phyloP scores from a whole-genome alignment of 1,139 yeast genomes.

The Geotrichum fermentans region DNA sequence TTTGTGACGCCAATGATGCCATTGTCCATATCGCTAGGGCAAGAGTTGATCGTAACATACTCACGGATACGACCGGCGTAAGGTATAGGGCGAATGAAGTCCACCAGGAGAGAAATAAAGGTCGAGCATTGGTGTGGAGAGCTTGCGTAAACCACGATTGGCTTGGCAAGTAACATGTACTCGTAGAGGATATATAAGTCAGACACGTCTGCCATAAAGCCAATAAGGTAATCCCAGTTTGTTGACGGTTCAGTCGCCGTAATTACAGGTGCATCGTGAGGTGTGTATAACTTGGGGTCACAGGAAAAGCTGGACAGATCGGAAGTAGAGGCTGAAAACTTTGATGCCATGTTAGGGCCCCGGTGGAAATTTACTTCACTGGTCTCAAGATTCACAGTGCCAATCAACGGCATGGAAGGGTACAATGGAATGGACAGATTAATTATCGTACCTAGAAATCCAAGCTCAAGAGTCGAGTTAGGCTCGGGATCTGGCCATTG shows the following conservation, averaged over 20 bases:
- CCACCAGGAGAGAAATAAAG: constrained; percentile 28
- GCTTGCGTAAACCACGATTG: constrained; percentile 29
- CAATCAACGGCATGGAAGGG: constrained; percentile 23
- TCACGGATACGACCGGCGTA: constrained; percentile 27
- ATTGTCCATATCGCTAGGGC: constrained; percentile 17
- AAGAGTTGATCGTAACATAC: constrained; percentile 31
- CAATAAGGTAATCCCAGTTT: constrained; percentile 26
- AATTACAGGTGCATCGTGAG: constrained; percentile 17
- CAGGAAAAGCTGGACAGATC: constrained; percentile 6
- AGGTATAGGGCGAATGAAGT: constrained; percentile 29
- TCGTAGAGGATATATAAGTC: constrained; percentile 32
- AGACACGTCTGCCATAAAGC: constrained; percentile 22
- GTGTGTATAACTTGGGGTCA: constrained; percentile 7
- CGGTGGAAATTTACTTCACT: constrained; percentile 14
- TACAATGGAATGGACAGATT: constrained; percentile 20
- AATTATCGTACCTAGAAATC: constrained; percentile 30
- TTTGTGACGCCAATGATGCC: constrained; percentile 32
- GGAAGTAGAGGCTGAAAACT: constrained; percentile 10
- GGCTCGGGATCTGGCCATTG: constrained; percentile 31
- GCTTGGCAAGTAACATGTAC: constrained; percentile 26
- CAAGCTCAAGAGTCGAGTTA: constrained; percentile 26
- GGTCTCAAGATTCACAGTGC: constrained; percentile 18
- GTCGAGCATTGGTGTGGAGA: constrained; percentile 30
- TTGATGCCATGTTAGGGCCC: background rate
- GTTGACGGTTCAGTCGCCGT: constrained; percentile 25